Evolutionary conservation across 2,329 filamentous ascomycete genomes (phyloP).

Genomic region (Aspergillus ustus): DNA sequence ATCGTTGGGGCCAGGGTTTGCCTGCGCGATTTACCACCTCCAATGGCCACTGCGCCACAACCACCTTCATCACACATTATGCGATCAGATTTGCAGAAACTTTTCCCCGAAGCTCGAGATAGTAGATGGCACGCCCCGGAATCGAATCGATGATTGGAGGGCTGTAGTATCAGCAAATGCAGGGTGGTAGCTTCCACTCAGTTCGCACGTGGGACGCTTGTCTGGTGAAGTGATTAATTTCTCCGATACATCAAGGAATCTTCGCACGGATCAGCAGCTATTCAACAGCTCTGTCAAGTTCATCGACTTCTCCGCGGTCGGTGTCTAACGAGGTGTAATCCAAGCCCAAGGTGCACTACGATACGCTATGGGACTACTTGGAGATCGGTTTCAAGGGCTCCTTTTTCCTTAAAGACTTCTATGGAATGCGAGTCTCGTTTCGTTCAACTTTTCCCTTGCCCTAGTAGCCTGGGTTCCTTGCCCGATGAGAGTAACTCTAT

Average conservation of each 20-base stretch:
- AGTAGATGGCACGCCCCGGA: too few relatives aligned
- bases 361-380: background rate
- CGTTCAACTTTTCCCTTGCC: background rate
- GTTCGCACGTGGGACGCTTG: background rate
- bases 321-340: background rate
- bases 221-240: background rate
- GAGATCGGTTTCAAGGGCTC: background rate
- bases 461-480: background rate
- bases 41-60: conserved; percentile 10
- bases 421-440: too few relatives aligned
- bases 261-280: background rate
- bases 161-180: background rate
- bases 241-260: background rate
- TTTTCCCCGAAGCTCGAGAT: background rate
- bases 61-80: conserved; percentile 5
- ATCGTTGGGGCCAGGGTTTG: background rate
- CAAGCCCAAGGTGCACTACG: background rate
- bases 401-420: background rate
- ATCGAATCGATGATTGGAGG: background rate
- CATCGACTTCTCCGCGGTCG: background rate
- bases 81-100: conserved; percentile 10
- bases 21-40: conserved; percentile 22
- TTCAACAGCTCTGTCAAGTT: background rate
- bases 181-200: background rate
- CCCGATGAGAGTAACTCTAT: background rate